These are phyloP conservation scores for Candida dajiaensis DNA, from an alignment of 805 yeast species.

Conservation along the genomic window DNA sequence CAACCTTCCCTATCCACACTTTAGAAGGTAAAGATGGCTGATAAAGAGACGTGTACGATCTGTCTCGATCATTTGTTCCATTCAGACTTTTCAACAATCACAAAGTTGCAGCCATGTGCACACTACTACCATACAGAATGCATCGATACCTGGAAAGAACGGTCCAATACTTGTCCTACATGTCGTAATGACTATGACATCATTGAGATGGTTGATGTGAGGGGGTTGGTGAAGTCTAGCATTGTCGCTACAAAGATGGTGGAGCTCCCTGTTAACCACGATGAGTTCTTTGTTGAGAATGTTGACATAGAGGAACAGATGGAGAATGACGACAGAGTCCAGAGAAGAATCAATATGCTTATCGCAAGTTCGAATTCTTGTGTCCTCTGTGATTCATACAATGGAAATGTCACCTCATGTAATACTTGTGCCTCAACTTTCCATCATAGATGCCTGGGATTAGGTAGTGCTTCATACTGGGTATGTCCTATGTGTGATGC, in stretches of 20 bases:
- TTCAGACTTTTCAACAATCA: conserved; percentile 14
- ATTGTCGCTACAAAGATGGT: conserved; percentile 11
- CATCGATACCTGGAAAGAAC: conserved; percentile 48
- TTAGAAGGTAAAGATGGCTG: conserved; percentile 3
- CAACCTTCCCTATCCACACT: background rate
- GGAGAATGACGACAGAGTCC: conserved; percentile 8
- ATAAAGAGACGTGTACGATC: conserved; percentile 44
- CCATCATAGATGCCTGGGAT: conserved; percentile 37
- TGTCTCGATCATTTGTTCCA: conserved; percentile 42
- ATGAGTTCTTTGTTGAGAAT: conserved; percentile 15
- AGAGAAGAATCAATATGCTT: conserved; percentile 15
- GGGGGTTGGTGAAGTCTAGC: conserved; percentile 10
- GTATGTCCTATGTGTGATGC: conserved; percentile 47
- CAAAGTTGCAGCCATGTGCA: conserved; percentile 38
- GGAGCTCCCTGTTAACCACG: conserved; percentile 2
- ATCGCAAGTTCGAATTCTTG: conserved; percentile 20
- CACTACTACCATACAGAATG: conserved; percentile 57
- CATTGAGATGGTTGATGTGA: conserved; percentile 27
- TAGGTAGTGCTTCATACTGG: conserved; percentile 29
- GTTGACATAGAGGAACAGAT: conserved; percentile 4
- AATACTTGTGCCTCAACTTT: conserved; percentile 33
- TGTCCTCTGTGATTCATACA: conserved; percentile 17
- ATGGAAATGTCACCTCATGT: conserved; percentile 19
- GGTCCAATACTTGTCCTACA: conserved; percentile 56
- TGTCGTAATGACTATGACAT: conserved; percentile 44